Evolutionary conservation across 352 stramenopile species (phyloP), one percentile per base, ranked within the genome.

Genomic region (Globisporangium megalacanthum): DNA sequence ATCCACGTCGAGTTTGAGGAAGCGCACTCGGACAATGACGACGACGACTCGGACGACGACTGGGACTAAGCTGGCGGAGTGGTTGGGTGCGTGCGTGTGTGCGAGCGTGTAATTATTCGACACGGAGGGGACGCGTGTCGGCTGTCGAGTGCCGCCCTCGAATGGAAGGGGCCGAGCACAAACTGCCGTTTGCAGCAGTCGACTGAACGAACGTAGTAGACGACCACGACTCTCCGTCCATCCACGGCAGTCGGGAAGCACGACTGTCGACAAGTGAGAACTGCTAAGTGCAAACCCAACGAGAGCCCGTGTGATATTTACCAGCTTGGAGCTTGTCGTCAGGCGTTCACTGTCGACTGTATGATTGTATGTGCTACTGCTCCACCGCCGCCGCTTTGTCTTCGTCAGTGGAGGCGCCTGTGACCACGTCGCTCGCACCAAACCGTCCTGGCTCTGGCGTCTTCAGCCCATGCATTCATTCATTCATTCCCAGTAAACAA

Each of bases 1-100:
- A 88, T 91, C 50, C 79, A 91, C 42, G 75, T 92, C 44, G 82
- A 94, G 61, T 92, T 88, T 31, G 82, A 91, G 50, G 78, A 89
- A 39, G 67, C 67, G 6, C 69, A 77, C 45, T 88, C 77, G 31
- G 76, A 83, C 49, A 69, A 49, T 20, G 70, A 77, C 29, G 66
- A 75, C 29, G 66, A 73, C 33, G 80, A 88, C 54, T 87, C 85
- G 49, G 83, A 92, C 54, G 83, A 92, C 49, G 84, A 94, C 55
- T 94, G 81, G 79, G 75, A 91, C 46, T 84, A 85, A 39, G 10
- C 25, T 29, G 25, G 25, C 25, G 1, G 25, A 4, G 1, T 29
- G 25, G 25, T 29, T 29, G 25, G 25, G 1, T 29, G 25, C 2
- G 25, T 29, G 35, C 35, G 35, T 8, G 35, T 39, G 35, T 39